Base-by-base conservation (phyloP, 2,329 filamentous ascomycete species). In the Botrytis fabae region DNA sequence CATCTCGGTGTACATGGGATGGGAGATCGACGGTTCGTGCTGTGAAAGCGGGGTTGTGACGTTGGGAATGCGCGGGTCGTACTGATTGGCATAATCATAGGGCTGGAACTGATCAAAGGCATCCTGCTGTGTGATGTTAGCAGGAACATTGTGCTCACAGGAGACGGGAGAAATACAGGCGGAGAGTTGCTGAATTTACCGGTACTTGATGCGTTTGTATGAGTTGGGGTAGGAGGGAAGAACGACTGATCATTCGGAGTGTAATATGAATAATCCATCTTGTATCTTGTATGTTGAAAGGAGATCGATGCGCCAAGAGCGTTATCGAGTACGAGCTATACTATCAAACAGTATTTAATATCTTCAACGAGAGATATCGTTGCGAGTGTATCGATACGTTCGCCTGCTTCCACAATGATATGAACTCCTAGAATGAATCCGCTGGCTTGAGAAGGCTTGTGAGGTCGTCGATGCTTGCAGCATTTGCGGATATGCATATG, bases 231-330 rank as follows among this genome's bases (percentile, higher is more conserved):
- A 25, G 81, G 80, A 28, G 85, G 85, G 57, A 84, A 83, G 77
- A 85, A 89, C 59, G 83, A 80, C 54, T 83, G 81, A 61, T 82
- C 78, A 48, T 82, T 81, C 28, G 83, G 78, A 69, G 81, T 79
- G 77, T 85, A 89, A 80, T 86, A 89, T 70, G 84, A 83, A 80
- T 88, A 90, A 77, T 90, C 87, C 87, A 90, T 90, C 60, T 73
- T 65, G 44, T 10, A 90, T 90, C 60, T 73, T 65, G 44, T 10
- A 60, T 38, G 44, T 32, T 48, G 4, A 20, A 14, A 65, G 46
- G 16, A 46, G 38, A n/a, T 70, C 42, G 46, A 63, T 63, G 38
- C 61, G 25, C 40, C 38, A 18, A 40, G 61, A 28, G 61, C 18
- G n/a, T 44, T 63, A 14, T 42, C 25, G 16, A 63, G 38, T 32